These are phyloP conservation scores for Erucastrum elatum DNA, from an alignment of 345 rosid genomes.

Conservation along the genomic window DNA sequence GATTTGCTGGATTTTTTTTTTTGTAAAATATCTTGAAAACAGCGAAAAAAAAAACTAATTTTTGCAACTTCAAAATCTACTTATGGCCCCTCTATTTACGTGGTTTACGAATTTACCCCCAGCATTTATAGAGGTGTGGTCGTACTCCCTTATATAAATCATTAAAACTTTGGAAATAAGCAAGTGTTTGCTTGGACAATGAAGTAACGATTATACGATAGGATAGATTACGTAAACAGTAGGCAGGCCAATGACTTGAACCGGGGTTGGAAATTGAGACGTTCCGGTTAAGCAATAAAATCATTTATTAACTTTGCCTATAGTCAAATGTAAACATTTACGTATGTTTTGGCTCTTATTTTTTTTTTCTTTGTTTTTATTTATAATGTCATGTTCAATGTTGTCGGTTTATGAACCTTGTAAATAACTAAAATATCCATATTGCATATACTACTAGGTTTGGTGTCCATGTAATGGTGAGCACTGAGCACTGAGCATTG, in stretches of 20 bases:
- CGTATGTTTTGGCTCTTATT: neutral
- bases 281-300: slow-evolving; percentile 20
- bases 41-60: slow-evolving; percentile 6
- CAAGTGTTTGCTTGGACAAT: slow-evolving; percentile 13
- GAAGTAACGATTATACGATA: neutral
- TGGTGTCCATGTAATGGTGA: neutral
- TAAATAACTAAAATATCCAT: slow-evolving; percentile 1
- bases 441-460: slow-evolving; percentile 18
- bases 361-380: neutral
- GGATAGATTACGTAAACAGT: neutral
- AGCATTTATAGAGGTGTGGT: neutral
- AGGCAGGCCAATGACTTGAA: neutral
- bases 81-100: neutral
- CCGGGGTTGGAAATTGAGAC: neutral
- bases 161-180: neutral
- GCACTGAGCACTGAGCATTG: too few species aligned
- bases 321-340: neutral
- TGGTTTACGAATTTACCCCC: slow-evolving; percentile 19
- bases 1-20: neutral
- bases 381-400: neutral
- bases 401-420: neutral
- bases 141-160: neutral
- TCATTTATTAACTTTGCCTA: neutral
- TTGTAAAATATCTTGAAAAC: neutral
- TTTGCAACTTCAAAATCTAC: neutral